Percentiles rank a stretch among this genome's conserved stretches.
Evolutionary conservation across 1,284 basidiomycete species (phyloP).

Genomic region (Vanrija pseudolonga): DNA sequence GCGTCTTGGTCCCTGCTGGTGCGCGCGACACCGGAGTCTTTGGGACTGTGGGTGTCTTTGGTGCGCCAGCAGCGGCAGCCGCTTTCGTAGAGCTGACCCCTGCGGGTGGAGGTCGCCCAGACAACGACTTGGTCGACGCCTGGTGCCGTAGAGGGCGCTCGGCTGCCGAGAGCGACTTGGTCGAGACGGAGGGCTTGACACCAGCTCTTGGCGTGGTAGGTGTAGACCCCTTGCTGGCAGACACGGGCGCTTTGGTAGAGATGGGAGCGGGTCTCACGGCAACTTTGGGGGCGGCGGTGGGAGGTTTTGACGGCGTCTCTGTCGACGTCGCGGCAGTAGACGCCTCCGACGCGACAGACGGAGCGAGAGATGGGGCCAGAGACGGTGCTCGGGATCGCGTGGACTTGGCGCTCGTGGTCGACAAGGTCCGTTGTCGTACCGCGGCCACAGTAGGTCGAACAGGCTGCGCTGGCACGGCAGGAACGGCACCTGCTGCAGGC

Average conservation of each 20-base stretch:
- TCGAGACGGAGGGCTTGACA: too few species aligned
- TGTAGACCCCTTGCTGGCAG: too few species aligned
- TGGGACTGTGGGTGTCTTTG: background rate
- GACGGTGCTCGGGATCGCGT: slow-evolving; percentile 12
- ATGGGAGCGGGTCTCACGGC: too few species aligned
- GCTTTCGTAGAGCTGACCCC: background rate
- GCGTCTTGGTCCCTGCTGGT: background rate
- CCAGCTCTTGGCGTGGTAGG: too few species aligned
- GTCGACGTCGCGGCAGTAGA: background rate
- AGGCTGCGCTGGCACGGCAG: too few species aligned
- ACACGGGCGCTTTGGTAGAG: too few species aligned
- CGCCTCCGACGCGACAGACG: slow-evolving; percentile 1
- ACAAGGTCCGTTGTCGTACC: slow-evolving; percentile 4
- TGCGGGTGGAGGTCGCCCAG: too few species aligned
- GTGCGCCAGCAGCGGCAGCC: background rate
- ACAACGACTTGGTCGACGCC: too few species aligned
- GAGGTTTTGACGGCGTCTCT: background rate
- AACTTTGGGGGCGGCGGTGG: background rate
- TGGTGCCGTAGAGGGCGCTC: too few species aligned
- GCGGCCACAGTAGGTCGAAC: too few species aligned
- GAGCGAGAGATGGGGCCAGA: slow-evolving; percentile 12
- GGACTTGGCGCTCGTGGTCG: slow-evolving; percentile 3
- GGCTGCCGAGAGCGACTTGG: too few species aligned
- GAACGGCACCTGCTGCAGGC: too few species aligned
- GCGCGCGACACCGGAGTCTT: background rate